These are phyloP conservation scores for Zygotorulaspora florentina DNA, from an alignment of 805 yeast species.

Conservation along the genomic window DNA sequence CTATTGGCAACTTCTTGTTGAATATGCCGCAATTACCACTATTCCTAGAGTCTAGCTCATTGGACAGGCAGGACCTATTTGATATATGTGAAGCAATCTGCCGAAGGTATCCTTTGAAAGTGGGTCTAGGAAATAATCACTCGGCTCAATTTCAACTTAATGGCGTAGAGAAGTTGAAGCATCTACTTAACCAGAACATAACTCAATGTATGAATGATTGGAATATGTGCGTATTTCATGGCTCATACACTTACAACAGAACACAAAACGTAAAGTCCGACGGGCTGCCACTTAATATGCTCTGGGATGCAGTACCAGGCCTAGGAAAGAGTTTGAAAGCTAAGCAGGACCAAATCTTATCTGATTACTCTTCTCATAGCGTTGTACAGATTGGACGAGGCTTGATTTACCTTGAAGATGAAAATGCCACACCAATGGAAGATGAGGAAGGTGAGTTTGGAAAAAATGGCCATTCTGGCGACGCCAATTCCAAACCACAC, in stretches of 20 bases:
- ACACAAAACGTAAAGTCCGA: conserved; percentile 15
- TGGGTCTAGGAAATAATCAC: conserved; percentile 30
- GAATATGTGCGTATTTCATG: conserved; percentile 26
- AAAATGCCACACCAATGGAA: conserved; percentile 10
- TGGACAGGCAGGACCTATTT: conserved; percentile 30
- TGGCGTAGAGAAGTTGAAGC: conserved; percentile 21
- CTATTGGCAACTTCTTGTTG: conserved; percentile 19
- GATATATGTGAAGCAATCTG: conserved; percentile 27
- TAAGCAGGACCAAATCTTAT: conserved; percentile 19
- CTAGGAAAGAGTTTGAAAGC: conserved; percentile 17
- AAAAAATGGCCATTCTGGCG: background rate
- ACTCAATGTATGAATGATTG: conserved; percentile 26
- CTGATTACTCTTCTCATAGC: conserved; percentile 19
- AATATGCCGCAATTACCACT: conserved; percentile 27
- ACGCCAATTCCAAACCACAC: background rate
- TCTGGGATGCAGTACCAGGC: conserved; percentile 16
- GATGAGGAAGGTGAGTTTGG: conserved; percentile 13
- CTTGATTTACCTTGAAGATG: conserved; percentile 26
- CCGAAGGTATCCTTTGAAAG: conserved; percentile 16
- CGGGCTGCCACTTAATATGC: conserved; percentile 26
- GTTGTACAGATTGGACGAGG: conserved; percentile 24
- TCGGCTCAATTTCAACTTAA: conserved; percentile 16
- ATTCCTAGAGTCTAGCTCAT: conserved; percentile 27
- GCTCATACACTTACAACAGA: conserved; percentile 20
- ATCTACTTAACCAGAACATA: conserved; percentile 13